Base-by-base conservation (phyloP, 768 basidiomycete species). In the Mycena floridula region DNA sequence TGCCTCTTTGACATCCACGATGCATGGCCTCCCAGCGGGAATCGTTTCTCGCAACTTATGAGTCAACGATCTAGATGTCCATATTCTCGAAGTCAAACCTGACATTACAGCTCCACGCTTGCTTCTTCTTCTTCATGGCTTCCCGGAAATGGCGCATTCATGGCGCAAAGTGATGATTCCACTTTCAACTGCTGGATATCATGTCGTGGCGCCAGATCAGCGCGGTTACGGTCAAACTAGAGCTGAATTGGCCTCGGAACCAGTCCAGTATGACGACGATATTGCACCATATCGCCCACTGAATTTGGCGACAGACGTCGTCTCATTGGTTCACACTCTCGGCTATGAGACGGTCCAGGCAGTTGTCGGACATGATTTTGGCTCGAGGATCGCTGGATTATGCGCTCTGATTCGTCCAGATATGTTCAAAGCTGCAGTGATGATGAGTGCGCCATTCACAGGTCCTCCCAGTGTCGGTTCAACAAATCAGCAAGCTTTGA, bases 91-190 rank as follows among this genome's bases (percentile, higher is more conserved):
- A 50, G 75, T 73, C 25, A 67, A 70, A 18, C 49, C 51, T 25
- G 26, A 42, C 40, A 12, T 43, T 51, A 30, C 44, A 48, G 59
- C 63, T 4, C 77, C 74, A 1, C n/a, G n/a, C n/a, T 66, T 84
- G 12, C 52, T 82, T 37, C 43, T 84, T 24, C 73, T 85, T 20
- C 56, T 84, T 2, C 81, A 83, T 49, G 82, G 81, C 32, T 84
- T 84, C 55, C 81, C 81, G 8, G 81, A 83, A 53, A 66, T 83
- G 5, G 73, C 80, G 2, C 80, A 76, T 54, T 82, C 79, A 7
- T 84, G 79, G 79, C 68, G 82, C 12, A 78, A 79, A 47, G 47
- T 82, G 26, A 66, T 84, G 25, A 52, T 60, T 0, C 77, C 77
- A 0, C 66, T 84, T 21, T 56, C 74, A 0, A 50, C 60, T 4